Conservation (phyloP, 257 asterid species). For the Ophiorrhiza pumila region DNA sequence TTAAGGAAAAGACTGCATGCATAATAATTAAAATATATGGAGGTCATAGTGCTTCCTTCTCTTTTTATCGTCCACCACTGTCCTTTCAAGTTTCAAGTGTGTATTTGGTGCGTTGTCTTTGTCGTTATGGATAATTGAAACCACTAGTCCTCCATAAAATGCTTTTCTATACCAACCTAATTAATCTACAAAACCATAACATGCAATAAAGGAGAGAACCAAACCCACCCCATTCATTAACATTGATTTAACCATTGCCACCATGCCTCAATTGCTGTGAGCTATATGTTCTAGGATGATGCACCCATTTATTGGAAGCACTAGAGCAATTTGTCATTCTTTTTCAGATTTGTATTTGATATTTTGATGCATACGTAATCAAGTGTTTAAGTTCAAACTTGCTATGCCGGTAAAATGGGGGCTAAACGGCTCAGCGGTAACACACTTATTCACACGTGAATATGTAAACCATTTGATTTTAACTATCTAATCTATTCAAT, state of each 20-base stretch:
- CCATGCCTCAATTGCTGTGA: background rate
- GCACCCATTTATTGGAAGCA: slow-evolving; percentile 13
- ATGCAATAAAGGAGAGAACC: background rate
- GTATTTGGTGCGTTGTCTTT: slow-evolving; percentile 57
- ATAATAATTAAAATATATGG: slow-evolving; percentile 7
- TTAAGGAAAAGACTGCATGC: slow-evolving; percentile 17
- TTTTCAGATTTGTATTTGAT: background rate
- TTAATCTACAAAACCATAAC: background rate
- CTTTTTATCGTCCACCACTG: slow-evolving; percentile 58
- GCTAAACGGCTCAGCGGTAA: too few relatives aligned
- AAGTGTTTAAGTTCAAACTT: background rate
- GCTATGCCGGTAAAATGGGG: too few relatives aligned
- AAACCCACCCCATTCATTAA: background rate
- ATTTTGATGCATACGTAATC: background rate
- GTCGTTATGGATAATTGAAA: slow-evolving; percentile 52
- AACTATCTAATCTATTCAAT: too few relatives aligned
- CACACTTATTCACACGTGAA: too few relatives aligned
- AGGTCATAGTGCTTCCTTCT: slow-evolving; percentile 47
- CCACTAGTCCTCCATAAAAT: slow-evolving; percentile 35
- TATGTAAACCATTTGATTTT: too few relatives aligned
- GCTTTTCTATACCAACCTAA: slow-evolving; percentile 28
- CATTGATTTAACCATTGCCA: background rate
- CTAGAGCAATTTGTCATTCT: background rate
- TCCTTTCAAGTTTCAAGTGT: slow-evolving; percentile 46
- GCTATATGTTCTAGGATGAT: too few relatives aligned